Conservation (phyloP, 2,329 filamentous ascomycete genomes). For the Onygenales sp. region DNA sequence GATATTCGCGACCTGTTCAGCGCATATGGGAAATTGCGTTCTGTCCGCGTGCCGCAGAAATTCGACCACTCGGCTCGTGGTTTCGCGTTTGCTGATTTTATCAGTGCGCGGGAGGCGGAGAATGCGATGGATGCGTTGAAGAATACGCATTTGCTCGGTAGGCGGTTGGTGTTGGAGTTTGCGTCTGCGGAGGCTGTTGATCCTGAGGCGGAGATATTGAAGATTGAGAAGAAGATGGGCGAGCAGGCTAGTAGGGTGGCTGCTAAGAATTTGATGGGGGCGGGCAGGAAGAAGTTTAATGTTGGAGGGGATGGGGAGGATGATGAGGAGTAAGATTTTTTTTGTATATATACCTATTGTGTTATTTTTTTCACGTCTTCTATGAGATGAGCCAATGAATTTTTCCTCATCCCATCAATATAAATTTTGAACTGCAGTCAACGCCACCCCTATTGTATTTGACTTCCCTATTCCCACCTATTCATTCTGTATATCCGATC, state of each 20-base stretch:
- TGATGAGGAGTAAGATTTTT: constrained; percentile 27
- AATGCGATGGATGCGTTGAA: constrained; percentile 85
- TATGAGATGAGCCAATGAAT: too few relatives aligned
- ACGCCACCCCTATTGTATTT: too few relatives aligned
- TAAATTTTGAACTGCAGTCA: too few relatives aligned
- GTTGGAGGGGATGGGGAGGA: constrained; percentile 61
- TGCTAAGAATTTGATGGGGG: constrained; percentile 75
- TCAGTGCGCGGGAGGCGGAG: constrained; percentile 77
- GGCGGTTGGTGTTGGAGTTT: constrained; percentile 83
- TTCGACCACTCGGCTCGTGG: constrained; percentile 81
- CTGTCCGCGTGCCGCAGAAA: constrained; percentile 89
- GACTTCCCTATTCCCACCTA: too few relatives aligned
- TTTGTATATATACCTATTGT: not conserved
- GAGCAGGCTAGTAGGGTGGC: constrained; percentile 85
- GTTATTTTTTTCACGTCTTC: too few relatives aligned
- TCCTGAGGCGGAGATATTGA: constrained; percentile 89
- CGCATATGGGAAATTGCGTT: constrained; percentile 83
- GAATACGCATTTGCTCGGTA: constrained; percentile 86
- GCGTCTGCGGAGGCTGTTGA: constrained; percentile 81
- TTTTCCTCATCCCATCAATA: too few relatives aligned
- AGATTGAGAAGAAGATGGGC: constrained; percentile 93
- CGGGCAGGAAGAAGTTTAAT: constrained; percentile 77
- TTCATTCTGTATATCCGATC: too few relatives aligned
- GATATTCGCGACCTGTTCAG: constrained; percentile 79
- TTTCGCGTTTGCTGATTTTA: constrained; percentile 95